Evolutionary conservation across 306 rosid genomes (phyloP), one percentile per base, ranked within the genome.

Genomic region (Dalbergia cochinchinensis): DNA sequence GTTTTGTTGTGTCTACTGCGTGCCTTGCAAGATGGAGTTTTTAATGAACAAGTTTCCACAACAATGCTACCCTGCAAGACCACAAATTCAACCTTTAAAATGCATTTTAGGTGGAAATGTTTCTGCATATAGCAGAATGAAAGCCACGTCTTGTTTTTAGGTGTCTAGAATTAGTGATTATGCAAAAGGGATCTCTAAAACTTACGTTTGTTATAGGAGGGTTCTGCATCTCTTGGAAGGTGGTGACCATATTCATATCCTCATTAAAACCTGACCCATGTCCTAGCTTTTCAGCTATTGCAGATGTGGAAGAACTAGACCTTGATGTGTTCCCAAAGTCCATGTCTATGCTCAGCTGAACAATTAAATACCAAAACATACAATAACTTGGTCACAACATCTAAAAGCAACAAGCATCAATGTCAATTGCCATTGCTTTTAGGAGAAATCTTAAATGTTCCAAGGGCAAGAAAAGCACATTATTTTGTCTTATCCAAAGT

Each of bases 291-390:
- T 54, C 66, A 48, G 80, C 58, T 18, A 18, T 20, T 5, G 41
- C 50, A 82, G 39, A 31, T 7, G 74, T 64, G 69, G 75, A 74
- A 69, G 74, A 84, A 79, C 78, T 79, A 66, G 79, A 82, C 66
- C 54, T 79, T 67, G 79, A 66, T 59, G 85, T 74, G 65, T 84
- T 82, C 76, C 71, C 90, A 35, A 60, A 18, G 9, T 71, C 81
- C 74, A 75, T 65, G 61, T 59, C 68, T 7, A 48, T 35, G 74
- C 84, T 81, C 57, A 81, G 41, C 90, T 87, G 69, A 44, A 68
- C 18, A 22, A 12, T 44, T 19, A 33, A 60, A 78, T 55, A 65
- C n/a, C 7, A 41, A 12, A 26, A 48, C 12, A 63, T 22, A 60
- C 13, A 42, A 19, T 18, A 60, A 47, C 12, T 69, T 48, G 61